Conservation (phyloP, 768 basidiomycete species). For the Russula earlei region DNA sequence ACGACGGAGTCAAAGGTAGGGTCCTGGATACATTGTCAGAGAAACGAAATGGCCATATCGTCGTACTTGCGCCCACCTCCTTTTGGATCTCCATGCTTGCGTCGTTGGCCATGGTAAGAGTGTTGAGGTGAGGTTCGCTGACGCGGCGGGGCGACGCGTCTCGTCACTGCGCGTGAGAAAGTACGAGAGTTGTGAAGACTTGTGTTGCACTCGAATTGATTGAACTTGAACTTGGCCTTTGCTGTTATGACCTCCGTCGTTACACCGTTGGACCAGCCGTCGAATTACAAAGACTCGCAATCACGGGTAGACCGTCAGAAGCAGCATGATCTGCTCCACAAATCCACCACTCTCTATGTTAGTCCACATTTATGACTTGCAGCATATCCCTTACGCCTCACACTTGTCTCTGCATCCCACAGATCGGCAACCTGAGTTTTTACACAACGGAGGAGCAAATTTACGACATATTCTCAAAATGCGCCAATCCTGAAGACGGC, state of each 20-base stretch:
- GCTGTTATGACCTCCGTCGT: constrained; percentile 53
- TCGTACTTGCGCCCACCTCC: constrained; percentile 41
- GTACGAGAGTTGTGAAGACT: not conserved
- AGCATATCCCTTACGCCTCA: not conserved
- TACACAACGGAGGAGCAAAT: constrained; percentile 96
- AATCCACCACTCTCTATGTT: constrained; percentile 88
- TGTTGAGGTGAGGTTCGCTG: constrained; percentile 1
- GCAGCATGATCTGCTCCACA: constrained; percentile 72
- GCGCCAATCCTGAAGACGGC: constrained; percentile 75
- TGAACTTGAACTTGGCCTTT: not conserved
- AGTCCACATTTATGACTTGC: constrained; percentile 25
- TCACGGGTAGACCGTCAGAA: constrained; percentile 64
- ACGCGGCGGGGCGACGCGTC: constrained; percentile 19
- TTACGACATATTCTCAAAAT: constrained; percentile 87
- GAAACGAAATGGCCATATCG: not conserved
- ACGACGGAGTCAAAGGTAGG: constrained; percentile 84
- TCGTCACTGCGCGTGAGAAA: constrained; percentile 13
- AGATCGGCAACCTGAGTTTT: constrained; percentile 91
- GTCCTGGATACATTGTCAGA: constrained; percentile 42
- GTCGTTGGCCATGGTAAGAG: constrained; percentile 60
- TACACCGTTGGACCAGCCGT: constrained; percentile 79
- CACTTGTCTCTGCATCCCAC: constrained; percentile 9
- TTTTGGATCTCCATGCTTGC: constrained; percentile 78
- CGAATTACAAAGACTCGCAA: constrained; percentile 95
- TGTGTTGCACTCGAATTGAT: too few relatives aligned